Evolutionary conservation across 2,329 filamentous ascomycete species (phyloP).

Genomic region (Fusarium dimerum): DNA sequence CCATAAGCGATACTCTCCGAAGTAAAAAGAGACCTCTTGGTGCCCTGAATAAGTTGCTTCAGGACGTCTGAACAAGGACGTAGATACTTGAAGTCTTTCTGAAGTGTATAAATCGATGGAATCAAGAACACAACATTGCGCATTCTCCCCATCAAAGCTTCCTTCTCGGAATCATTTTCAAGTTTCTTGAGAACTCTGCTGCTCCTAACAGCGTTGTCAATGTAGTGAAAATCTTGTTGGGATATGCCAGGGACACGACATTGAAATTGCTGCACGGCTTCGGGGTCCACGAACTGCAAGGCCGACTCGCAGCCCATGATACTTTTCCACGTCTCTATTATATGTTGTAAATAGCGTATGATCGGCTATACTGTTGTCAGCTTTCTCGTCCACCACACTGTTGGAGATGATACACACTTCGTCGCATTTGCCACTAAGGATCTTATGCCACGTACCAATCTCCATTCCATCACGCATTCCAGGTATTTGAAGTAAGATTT

Average conservation of each 20-base stretch:
- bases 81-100: conserved; percentile 13
- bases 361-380: background rate
- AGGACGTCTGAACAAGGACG: conserved; percentile 4
- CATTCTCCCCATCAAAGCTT: background rate
- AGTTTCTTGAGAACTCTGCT: conserved; percentile 1
- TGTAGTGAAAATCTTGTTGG: background rate
- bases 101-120: conserved; percentile 3
- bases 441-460: conserved; percentile 4
- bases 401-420: background rate
- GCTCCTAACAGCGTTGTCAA: background rate
- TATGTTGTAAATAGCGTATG: conserved; percentile 3
- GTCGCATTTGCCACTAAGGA: conserved; percentile 1
- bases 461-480: conserved; percentile 1
- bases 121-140: conserved; percentile 2
- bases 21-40: background rate
- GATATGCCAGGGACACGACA: background rate
- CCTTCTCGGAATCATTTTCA: background rate
- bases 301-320: conserved; percentile 3
- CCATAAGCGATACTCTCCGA: background rate
- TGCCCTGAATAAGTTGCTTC: background rate
- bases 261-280: conserved; percentile 1
- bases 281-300: background rate
- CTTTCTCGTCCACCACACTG: too few relatives aligned
- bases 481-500: conserved; percentile 1
- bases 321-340: background rate